Evolutionary conservation across 2,329 filamentous ascomycete species (phyloP).

Genomic region (Venturia asperata): DNA sequence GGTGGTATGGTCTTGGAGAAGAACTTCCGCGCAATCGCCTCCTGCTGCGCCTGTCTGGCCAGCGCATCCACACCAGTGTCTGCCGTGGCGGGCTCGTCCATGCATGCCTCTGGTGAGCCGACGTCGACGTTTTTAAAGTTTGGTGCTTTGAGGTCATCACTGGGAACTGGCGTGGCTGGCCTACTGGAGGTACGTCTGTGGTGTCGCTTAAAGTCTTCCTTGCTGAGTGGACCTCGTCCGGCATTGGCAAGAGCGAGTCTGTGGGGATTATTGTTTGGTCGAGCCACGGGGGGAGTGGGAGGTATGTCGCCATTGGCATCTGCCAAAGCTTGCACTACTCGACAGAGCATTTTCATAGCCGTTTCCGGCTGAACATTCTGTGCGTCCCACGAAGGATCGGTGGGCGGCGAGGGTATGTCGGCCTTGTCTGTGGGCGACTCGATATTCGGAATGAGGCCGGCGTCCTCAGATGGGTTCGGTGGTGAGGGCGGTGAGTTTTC

Average conservation of each 20-base stretch:
- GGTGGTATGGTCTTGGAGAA: constrained; percentile 82
- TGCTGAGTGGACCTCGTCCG: constrained; percentile 21
- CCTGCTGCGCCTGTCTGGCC: constrained; percentile 70
- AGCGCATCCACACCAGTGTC: constrained; percentile 32
- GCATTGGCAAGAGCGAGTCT: constrained; percentile 18
- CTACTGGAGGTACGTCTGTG: constrained; percentile 33
- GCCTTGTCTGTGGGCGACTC: constrained; percentile 13
- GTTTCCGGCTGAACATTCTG: constrained; percentile 64
- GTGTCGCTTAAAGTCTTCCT: constrained; percentile 27
- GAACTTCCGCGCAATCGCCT: constrained; percentile 84
- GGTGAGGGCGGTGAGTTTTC: constrained; percentile 14
- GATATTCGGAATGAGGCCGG: constrained; percentile 20
- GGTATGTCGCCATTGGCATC: constrained; percentile 70
- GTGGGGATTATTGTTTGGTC: background rate
- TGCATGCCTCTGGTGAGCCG: constrained; percentile 45
- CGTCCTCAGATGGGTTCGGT: constrained; percentile 20
- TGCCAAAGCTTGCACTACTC: constrained; percentile 53
- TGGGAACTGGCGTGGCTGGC: constrained; percentile 33
- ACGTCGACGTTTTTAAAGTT: constrained; percentile 34
- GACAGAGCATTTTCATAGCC: constrained; percentile 72
- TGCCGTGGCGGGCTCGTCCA: constrained; percentile 42
- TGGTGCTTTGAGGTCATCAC: constrained; percentile 34
- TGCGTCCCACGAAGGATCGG: constrained; percentile 54
- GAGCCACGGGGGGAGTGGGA: constrained; percentile 60
- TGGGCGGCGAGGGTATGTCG: constrained; percentile 31